phyloP scores from a whole-genome alignment of 192 early-diverging fungal genomes.

The Coemansia sp. region DNA sequence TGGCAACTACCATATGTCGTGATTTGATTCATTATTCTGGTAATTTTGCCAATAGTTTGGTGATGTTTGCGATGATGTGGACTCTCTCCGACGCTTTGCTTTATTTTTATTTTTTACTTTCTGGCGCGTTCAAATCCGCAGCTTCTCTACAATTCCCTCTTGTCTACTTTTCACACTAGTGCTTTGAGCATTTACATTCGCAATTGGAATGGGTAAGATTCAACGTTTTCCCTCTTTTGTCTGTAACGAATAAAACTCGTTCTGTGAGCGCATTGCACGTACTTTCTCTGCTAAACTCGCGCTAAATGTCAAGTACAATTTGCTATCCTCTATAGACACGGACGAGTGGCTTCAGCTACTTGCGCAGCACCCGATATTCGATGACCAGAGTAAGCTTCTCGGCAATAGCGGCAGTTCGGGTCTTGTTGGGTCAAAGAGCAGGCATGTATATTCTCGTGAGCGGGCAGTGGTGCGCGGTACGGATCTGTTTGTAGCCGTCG shows the following conservation, averaged over 20 bases:
- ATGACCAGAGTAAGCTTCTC: slow-evolving; percentile 7
- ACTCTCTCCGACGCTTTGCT: not conserved
- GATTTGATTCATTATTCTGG: not conserved
- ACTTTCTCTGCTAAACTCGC: not conserved
- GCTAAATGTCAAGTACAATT: not conserved
- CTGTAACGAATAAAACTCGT: not conserved
- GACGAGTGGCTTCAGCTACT: slow-evolving; percentile 59
- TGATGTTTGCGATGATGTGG: not conserved
- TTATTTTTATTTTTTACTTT: not conserved
- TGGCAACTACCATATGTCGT: not conserved
- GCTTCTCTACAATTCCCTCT: not conserved
- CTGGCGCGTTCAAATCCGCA: not conserved
- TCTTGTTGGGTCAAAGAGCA: not conserved
- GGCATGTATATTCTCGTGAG: slow-evolving; percentile 16
- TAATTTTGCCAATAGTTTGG: not conserved
- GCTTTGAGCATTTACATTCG: not conserved
- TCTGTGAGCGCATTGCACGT: not conserved
- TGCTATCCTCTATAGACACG: slow-evolving; percentile 27
- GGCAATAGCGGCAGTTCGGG: not conserved
- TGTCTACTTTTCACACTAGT: not conserved
- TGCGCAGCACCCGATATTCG: slow-evolving; percentile 51
- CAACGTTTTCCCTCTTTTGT: not conserved
- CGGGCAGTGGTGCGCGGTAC: slow-evolving; percentile 56
- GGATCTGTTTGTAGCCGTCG: slow-evolving; percentile 67
- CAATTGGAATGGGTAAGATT: slow-evolving; percentile 6